Evolutionary conservation across 2,329 filamentous ascomycete species (phyloP).

Genomic region (Penicillium expansum): DNA sequence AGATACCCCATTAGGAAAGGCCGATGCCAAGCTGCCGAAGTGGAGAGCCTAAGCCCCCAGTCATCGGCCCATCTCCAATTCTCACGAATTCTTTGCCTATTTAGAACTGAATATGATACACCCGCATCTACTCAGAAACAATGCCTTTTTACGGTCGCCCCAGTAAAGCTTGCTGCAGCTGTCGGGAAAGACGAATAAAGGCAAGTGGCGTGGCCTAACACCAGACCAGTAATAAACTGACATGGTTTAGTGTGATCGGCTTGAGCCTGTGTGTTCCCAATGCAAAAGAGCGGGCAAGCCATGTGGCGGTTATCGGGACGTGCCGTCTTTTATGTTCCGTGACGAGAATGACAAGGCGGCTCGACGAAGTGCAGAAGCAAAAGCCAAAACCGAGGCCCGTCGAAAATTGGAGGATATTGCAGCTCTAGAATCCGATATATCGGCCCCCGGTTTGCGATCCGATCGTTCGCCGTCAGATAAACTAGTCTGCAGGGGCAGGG

Average conservation of each 20-base stretch:
- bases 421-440: neutral
- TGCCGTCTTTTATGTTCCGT: slow-evolving; percentile 28
- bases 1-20: slow-evolving; percentile 15
- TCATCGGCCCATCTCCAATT: neutral
- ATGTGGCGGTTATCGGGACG: slow-evolving; percentile 33
- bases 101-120: neutral
- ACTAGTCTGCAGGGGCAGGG: neutral
- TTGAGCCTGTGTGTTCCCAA: slow-evolving; percentile 31
- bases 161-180: slow-evolving; percentile 26
- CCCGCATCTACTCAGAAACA: neutral
- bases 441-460: neutral
- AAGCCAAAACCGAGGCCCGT: slow-evolving; percentile 19
- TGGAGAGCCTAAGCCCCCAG: neutral
- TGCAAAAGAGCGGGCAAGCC: slow-evolving; percentile 30
- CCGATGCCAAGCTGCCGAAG: slow-evolving; percentile 1
- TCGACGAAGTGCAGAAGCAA: slow-evolving; percentile 21
- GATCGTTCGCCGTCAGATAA: neutral
- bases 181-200: slow-evolving; percentile 29
- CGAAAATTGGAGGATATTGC: slow-evolving; percentile 7
- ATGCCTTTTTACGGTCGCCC: slow-evolving; percentile 29
- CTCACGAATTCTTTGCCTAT: slow-evolving; percentile 18
- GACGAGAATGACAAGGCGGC: slow-evolving; percentile 30
- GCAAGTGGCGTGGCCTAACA: slow-evolving; percentile 5
- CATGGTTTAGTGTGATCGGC: slow-evolving; percentile 29
- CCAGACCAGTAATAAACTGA: neutral